Base-by-base conservation (phyloP, 2,329 filamentous ascomycete genomes). In the Pseudogymnoascus sp. region DNA sequence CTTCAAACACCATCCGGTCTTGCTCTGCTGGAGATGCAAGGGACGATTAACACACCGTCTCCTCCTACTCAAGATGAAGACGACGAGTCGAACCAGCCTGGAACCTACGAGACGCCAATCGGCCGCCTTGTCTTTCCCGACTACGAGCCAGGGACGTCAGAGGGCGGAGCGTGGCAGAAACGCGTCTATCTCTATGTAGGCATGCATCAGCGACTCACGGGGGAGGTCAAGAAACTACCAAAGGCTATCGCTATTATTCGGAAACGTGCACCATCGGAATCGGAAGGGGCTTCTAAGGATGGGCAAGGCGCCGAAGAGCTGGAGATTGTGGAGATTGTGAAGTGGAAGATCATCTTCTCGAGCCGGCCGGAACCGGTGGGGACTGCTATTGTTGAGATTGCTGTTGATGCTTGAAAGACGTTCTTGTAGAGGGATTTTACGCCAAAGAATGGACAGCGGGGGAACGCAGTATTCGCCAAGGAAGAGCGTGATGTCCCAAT, bases 21-120 rank as follows among this genome's bases (percentile, higher is more conserved):
- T 42, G 93, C 93, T 17, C 81, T 99, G 53, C 80, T 99, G 64
- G 95, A 97, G 77, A 84, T 99, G 13, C 95, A 99, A 79, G 95
- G 93, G 66, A 91, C 86, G 13, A 87, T 99, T 77, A 93, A 96
- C 75, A 80, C 92, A 1, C 87, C 91, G 7, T 67, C 77, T 1
- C 50, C 50, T 19, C 68, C 74, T 31, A 69, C 67, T n/a, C 65
- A 64, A 36, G 35, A 71, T 26, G 69, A 73, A n/a, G 71, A 76
- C 23, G 67, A 69, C 9, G 69, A 77, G 61, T 72, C 74, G 17
- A 65, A 73, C 2, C 70, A 75, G 19, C 64, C 64, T 5, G 63
- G 65, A 6, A 40, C 61, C 17, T 73, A 71, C 64, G 75, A 79
- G 62, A 83, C 84, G 1, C 76, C 80, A 26, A 80, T 96, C 67